These are phyloP conservation scores for Coemansia sp. DNA, from an alignment of 192 early-diverging fungal genomes.

Conservation along the genomic window DNA sequence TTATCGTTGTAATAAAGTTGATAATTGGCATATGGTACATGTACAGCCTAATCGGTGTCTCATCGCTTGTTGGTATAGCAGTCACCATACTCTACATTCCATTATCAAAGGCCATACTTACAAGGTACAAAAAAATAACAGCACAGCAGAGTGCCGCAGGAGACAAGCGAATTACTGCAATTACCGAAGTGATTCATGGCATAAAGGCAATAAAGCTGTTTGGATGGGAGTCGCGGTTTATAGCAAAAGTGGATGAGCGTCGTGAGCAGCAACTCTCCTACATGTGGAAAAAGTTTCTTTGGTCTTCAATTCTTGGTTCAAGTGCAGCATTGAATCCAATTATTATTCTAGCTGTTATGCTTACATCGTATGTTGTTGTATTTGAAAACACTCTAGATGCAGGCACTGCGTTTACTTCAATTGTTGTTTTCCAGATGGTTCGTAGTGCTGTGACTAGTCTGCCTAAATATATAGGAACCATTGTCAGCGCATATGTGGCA, in stretches of 20 bases:
- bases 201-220: constrained; percentile 92
- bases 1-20: constrained; percentile 63
- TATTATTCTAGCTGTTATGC: constrained; percentile 61
- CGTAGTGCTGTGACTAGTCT: constrained; percentile 64
- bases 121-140: constrained; percentile 56
- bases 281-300: constrained; percentile 53
- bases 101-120: constrained; percentile 54
- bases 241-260: constrained; percentile 60
- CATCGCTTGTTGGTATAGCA: constrained; percentile 74
- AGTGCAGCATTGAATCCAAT: constrained; percentile 62
- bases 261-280: constrained; percentile 65
- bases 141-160: constrained; percentile 57
- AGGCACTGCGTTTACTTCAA: constrained; percentile 68
- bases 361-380: constrained; percentile 61
- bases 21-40: constrained; percentile 67
- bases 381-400: constrained; percentile 60
- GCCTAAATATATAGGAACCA: constrained; percentile 60
- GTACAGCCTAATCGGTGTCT: constrained; percentile 73
- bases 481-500: constrained; percentile 64
- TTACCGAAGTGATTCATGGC: constrained; percentile 84
- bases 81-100: constrained; percentile 65
- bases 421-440: constrained; percentile 69
- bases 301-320: constrained; percentile 52
- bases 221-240: constrained; percentile 77
- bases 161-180: constrained; percentile 74